Evolutionary conservation across 1,139 yeast genomes (phyloP), one percentile per base, ranked within the genome.

Genomic region (Pichia kudriavzevii): DNA sequence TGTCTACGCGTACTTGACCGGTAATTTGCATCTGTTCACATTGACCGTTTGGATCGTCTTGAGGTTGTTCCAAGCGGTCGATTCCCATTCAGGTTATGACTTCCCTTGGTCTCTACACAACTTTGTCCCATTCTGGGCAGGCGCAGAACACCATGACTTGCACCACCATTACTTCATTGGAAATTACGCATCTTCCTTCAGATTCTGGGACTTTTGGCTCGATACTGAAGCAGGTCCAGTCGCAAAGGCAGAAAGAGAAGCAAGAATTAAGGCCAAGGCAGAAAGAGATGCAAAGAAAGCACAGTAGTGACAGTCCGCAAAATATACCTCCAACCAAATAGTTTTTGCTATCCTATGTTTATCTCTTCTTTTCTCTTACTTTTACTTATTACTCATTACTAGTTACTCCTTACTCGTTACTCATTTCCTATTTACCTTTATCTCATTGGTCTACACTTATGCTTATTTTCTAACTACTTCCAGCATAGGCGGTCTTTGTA

Each of bases 141-240:
- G 98, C 39, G 96, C 97, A 18, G 96, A 85, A 53, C 98, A 91
- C 60, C 98, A 91, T 57, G 98, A 91, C 58, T 80, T 83, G 53
- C 97, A 91, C 59, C 98, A 91, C 58, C 95, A 84, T 56, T 85
- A 79, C 61, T 91, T 88, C 60, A 58, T 58, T 31, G 97, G 97
- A 40, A 87, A 87, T 62, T 91, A 87, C 58, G 94, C 97, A 22
- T 81, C 94, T 36, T 79, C 93, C 23, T 91, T 88, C 71, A 76
- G 95, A 62, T 85, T 94, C 88, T 87, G 94, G 94, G 98, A 91
- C 62, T 79, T 66, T 56, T 51, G 72, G 38, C 64, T 91, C 50
- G 79, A 79, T 51, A 88, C 97, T 21, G 96, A 88, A 58, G 79
- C 88, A 47, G 91, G 91, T 34, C 72, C 79, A 19, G 74, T 66